Percentiles rank a stretch among this genome's conserved stretches.
Evolutionary conservation across 1,139 yeast species (phyloP).

Genomic region (Blastobotrys illinoisensis): DNA sequence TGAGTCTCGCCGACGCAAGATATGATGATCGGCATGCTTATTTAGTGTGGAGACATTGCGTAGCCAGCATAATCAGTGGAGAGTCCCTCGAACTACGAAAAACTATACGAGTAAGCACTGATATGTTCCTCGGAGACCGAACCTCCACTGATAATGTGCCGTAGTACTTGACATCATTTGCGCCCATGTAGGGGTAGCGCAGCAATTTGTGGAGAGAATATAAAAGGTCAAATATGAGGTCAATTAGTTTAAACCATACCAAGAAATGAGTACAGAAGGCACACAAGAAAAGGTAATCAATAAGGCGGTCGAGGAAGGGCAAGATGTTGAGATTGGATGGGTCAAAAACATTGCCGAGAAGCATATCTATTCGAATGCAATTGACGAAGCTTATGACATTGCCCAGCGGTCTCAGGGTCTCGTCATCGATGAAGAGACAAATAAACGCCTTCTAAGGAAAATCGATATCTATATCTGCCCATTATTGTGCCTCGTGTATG

Average conservation of each 20-base stretch:
- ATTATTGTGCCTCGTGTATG: slow-evolving; percentile 6
- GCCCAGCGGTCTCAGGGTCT: slow-evolving; percentile 20
- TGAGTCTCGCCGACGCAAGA: no score
- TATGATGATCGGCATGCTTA: no score
- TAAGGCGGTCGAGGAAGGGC: not conserved
- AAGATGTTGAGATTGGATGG: not conserved
- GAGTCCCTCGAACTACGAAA: no score
- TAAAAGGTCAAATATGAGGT: no score
- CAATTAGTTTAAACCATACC: no score
- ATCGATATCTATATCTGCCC: slow-evolving; percentile 13
- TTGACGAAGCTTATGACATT: slow-evolving; percentile 17
- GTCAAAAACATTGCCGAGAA: slow-evolving; percentile 37
- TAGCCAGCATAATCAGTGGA: not conserved
- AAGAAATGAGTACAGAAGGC: not conserved
- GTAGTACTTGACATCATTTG: no score
- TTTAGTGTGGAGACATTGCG: not conserved
- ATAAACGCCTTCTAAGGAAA: slow-evolving; percentile 10
- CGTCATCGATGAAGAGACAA: slow-evolving; percentile 23
- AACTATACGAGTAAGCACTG: no score
- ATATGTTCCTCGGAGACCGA: no score
- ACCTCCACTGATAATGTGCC: no score
- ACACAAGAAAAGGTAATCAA: not conserved
- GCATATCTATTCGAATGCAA: slow-evolving; percentile 4
- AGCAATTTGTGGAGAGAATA: no score
- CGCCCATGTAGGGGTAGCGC: no score